A percentile compares a stretch with the other conserved stretches of the same genome.
phyloP scores from a whole-genome alignment of 2,329 filamentous ascomycete species.

The Zymoseptoria passerinii region DNA sequence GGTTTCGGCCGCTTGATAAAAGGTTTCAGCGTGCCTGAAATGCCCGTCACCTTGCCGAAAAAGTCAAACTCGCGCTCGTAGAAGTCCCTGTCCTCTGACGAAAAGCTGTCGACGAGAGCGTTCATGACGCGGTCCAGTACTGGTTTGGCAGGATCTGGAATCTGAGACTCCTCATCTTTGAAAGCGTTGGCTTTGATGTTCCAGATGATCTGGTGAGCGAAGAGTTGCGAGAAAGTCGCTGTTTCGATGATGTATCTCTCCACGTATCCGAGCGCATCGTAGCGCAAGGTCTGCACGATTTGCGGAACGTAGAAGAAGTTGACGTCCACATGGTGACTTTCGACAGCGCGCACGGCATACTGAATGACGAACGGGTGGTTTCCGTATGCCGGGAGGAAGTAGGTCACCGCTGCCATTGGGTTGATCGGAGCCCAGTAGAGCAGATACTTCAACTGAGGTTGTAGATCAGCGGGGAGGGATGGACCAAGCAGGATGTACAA shows the following conservation, averaged over 20 bases:
- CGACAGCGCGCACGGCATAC: slow-evolving; percentile 90
- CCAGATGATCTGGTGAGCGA: slow-evolving; percentile 99
- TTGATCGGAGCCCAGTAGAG: slow-evolving; percentile 91
- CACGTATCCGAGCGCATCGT: slow-evolving; percentile 88
- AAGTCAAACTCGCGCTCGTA: slow-evolving; percentile 96
- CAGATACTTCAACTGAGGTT: slow-evolving; percentile 82
- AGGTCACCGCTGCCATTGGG: slow-evolving; percentile 83
- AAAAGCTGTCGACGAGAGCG: slow-evolving; percentile 75
- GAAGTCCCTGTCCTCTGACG: slow-evolving; percentile 67
- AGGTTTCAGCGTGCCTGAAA: slow-evolving; percentile 92
- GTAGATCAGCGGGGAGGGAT: slow-evolving; percentile 67
- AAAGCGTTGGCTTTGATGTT: slow-evolving; percentile 99
- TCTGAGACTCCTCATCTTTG: slow-evolving; percentile 87
- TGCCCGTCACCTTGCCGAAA: slow-evolving; percentile 90
- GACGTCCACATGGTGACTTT: slow-evolving; percentile 90
- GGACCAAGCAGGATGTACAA: slow-evolving; percentile 73
- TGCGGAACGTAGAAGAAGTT: slow-evolving; percentile 99
- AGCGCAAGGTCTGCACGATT: slow-evolving; percentile 89
- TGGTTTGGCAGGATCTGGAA: slow-evolving; percentile 89
- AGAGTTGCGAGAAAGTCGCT: slow-evolving; percentile 93
- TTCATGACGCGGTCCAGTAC: slow-evolving; percentile 84
- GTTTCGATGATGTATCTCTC: slow-evolving; percentile 96
- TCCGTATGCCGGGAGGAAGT: slow-evolving; percentile 83
- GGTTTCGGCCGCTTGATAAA: slow-evolving; percentile 86
- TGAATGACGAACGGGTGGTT: slow-evolving; percentile 92